These are phyloP conservation scores for Xylariomycetidae sp. DNA, from an alignment of 2,329 filamentous ascomycete genomes.

Conservation along the genomic window DNA sequence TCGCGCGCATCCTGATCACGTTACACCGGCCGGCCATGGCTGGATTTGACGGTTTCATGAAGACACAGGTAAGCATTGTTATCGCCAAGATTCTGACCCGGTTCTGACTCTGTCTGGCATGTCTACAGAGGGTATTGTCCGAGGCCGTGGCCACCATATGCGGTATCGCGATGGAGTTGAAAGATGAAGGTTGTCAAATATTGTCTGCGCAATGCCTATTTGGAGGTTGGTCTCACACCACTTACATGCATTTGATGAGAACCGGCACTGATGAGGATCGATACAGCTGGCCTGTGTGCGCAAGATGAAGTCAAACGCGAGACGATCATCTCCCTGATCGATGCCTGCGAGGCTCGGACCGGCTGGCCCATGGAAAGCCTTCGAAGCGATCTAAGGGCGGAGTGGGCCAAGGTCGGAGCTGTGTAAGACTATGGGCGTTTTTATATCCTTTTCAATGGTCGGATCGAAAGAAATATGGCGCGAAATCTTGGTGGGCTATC, in stretches of 20 bases:
- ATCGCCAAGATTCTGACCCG: neutral
- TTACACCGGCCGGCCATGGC: slow-evolving; percentile 45
- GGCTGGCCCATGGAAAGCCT: slow-evolving; percentile 33
- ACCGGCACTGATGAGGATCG: slow-evolving; percentile 1
- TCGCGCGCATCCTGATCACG: slow-evolving; percentile 46
- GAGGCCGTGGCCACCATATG: slow-evolving; percentile 43
- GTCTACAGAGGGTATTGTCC: slow-evolving; percentile 32
- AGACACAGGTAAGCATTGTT: slow-evolving; percentile 12
- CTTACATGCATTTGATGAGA: neutral
- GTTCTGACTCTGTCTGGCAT: neutral
- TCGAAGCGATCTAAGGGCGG: slow-evolving; percentile 22
- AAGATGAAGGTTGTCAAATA: slow-evolving; percentile 34
- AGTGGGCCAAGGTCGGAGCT: slow-evolving; percentile 21
- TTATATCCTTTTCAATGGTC: too few species aligned
- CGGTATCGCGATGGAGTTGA: slow-evolving; percentile 40
- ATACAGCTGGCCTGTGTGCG: slow-evolving; percentile 33
- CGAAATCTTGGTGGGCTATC: too few species aligned
- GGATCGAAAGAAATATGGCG: too few species aligned
- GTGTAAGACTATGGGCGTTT: too few species aligned
- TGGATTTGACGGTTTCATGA: slow-evolving; percentile 41
- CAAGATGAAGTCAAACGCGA: slow-evolving; percentile 30
- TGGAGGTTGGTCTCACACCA: slow-evolving; percentile 22
- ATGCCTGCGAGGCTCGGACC: slow-evolving; percentile 30
- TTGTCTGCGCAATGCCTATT: slow-evolving; percentile 39
- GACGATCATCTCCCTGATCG: slow-evolving; percentile 31